These are phyloP conservation scores for Fusarium algeriense DNA, from an alignment of 2,329 filamentous ascomycete species.

Conservation along the genomic window DNA sequence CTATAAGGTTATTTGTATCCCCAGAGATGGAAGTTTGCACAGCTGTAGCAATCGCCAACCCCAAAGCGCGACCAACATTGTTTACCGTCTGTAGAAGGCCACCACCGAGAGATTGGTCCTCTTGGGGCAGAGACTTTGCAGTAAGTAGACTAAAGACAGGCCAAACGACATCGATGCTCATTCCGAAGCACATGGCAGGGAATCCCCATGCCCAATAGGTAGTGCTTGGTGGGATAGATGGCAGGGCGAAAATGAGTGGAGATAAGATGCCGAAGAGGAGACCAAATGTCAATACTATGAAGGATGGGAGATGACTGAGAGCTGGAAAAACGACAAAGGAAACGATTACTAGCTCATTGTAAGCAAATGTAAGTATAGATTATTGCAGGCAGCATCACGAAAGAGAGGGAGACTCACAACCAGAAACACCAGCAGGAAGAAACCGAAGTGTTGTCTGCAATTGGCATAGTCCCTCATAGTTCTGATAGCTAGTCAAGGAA, in stretches of 20 bases:
- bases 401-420: neutral
- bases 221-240: neutral
- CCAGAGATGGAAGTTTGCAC: neutral
- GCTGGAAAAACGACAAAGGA: neutral
- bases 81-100: neutral
- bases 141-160: neutral
- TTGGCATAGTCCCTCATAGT: neutral
- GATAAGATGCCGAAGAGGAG: neutral
- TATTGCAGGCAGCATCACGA: too few relatives aligned
- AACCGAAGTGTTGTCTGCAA: neutral
- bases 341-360: neutral
- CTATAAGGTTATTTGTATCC: neutral
- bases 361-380: neutral
- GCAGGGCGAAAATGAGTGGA: neutral
- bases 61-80: neutral
- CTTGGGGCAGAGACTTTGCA: neutral
- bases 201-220: neutral
- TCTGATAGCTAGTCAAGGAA: neutral
- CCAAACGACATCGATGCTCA: neutral
- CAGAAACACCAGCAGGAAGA: neutral
- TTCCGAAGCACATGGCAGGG: neutral
- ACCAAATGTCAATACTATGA: neutral
- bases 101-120: neutral
- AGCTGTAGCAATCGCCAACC: neutral
- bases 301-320: neutral